These are phyloP conservation scores for Leucosporidium creatinivorum DNA, from an alignment of 768 basidiomycete species.

Conservation along the genomic window DNA sequence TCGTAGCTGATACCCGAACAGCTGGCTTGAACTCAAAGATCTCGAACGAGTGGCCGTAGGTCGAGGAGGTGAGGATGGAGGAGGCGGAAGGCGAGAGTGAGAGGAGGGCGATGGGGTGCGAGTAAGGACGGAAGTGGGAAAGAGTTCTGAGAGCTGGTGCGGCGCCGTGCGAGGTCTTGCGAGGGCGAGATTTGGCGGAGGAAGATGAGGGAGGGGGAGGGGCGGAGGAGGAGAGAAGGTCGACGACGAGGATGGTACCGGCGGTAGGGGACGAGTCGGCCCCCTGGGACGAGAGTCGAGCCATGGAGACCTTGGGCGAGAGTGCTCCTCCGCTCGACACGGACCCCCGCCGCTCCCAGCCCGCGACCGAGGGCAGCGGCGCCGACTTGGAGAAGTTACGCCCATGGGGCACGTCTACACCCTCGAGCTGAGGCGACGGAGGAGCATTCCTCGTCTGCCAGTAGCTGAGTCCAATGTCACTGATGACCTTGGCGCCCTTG, in stretches of 20 bases:
- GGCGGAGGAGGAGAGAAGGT: constrained; percentile 10
- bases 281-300: not conserved
- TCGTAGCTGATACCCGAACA: constrained; percentile 1
- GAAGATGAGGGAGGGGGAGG: not conserved
- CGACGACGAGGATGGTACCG: constrained; percentile 28
- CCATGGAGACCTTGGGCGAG: not conserved
- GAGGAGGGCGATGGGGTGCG: constrained; percentile 22
- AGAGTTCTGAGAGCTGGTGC: constrained; percentile 2
- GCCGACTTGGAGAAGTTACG: constrained; percentile 28
- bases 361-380: constrained; percentile 7
- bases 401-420: not conserved
- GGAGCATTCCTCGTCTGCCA: constrained; percentile 7
- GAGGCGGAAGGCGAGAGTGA: constrained; percentile 32
- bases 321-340: not conserved
- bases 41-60: constrained; percentile 30
- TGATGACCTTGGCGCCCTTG: constrained; percentile 30
- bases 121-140: constrained; percentile 33
- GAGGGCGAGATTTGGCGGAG: not conserved
- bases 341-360: constrained; percentile 1
- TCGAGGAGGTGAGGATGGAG: constrained; percentile 20
- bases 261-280: not conserved
- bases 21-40: constrained; percentile 34
- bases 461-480: constrained; percentile 20
- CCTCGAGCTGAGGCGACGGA: constrained; percentile 4
- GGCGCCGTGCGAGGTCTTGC: not conserved